Evolutionary conservation across 2,329 filamentous ascomycete genomes (phyloP).

Genomic region (Didymella sp.): DNA sequence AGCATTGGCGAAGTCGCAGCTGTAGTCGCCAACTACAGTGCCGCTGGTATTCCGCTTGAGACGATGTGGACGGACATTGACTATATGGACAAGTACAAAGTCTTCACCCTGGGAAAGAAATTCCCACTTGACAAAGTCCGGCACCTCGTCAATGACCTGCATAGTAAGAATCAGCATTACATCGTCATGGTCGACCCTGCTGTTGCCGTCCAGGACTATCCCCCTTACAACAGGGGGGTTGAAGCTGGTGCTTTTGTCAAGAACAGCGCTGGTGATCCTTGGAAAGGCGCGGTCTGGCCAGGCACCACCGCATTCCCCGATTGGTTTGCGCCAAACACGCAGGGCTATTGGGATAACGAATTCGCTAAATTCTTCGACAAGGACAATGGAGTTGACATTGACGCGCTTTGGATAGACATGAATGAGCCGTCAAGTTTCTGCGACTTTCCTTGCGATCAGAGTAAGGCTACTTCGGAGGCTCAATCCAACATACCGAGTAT

Average conservation of each 20-base stretch:
- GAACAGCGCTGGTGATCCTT: constrained; percentile 61
- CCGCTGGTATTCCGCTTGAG: constrained; percentile 70
- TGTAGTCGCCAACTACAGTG: constrained; percentile 70
- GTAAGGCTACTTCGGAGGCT: constrained; percentile 36
- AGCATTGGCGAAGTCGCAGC: constrained; percentile 69
- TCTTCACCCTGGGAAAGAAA: constrained; percentile 69
- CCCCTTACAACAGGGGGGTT: constrained; percentile 67
- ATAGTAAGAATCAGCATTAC: constrained; percentile 71
- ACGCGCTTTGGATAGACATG: constrained; percentile 61
- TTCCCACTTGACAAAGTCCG: constrained; percentile 68
- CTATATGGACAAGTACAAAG: constrained; percentile 66
- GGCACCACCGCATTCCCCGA: constrained; percentile 75
- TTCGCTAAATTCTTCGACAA: constrained; percentile 71
- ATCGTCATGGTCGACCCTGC: constrained; percentile 82
- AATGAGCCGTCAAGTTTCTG: constrained; percentile 47
- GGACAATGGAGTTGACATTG: constrained; percentile 72
- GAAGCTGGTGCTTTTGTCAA: constrained; percentile 62
- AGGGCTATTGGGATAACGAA: constrained; percentile 72
- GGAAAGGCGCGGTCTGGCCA: constrained; percentile 76
- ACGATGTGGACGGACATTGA: constrained; percentile 76
- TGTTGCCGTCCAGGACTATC: constrained; percentile 57
- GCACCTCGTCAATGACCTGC: constrained; percentile 69
- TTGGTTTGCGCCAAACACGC: constrained; percentile 72
- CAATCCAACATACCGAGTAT: constrained; percentile 13
- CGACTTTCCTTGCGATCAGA: constrained; percentile 56